Percentiles rank a stretch among this genome's conserved stretches.
Evolutionary conservation across 306 rosid genomes (phyloP).

Genomic region (Cucumis sativus): Cucumber_9930_V3 NC_026661.2:21970501-21971000

Average conservation of each 20-base stretch:
- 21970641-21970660: neutral
- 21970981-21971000: conserved; percentile 9
- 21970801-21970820: neutral
- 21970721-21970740: neutral
- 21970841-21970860: neutral
- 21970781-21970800: neutral
- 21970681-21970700: neutral
- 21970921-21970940: neutral
- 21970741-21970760: neutral
- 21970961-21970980: too few relatives aligned
- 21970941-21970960: neutral
- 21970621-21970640: neutral
- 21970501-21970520: neutral
- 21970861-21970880: neutral
- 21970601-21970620: too few relatives aligned
- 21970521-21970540: neutral
- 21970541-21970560: neutral
- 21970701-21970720: neutral
- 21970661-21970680: neutral
- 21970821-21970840: neutral
- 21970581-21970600: neutral
- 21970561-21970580: too few relatives aligned
- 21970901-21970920: neutral
- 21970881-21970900: neutral
- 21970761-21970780: neutral